A percentile compares a stretch with the other conserved stretches of the same genome.
Evolutionary conservation across 2,329 filamentous ascomycete genomes (phyloP).

Genomic region (Arthrobotrys entomopaga): DNA sequence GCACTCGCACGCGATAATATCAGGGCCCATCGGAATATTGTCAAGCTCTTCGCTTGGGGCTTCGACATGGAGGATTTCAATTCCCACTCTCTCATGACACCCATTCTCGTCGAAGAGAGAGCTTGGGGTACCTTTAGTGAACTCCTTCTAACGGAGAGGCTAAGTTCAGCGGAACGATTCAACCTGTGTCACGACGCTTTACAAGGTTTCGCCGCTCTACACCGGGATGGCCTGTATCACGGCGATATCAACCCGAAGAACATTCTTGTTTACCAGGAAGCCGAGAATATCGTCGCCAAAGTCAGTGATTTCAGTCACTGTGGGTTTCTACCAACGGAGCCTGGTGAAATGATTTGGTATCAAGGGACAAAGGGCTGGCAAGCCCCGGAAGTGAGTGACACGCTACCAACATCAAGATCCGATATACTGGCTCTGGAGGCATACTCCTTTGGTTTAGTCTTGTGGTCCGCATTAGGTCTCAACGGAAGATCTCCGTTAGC

Average conservation of each 20-base stretch:
- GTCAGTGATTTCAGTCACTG: constrained; percentile 50
- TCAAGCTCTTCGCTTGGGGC: constrained; percentile 48
- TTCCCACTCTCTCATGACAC: constrained; percentile 33
- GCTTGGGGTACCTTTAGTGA: constrained; percentile 49
- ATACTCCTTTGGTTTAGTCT: constrained; percentile 43
- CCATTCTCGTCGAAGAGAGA: constrained; percentile 43
- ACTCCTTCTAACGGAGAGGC: constrained; percentile 27
- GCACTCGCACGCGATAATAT: constrained; percentile 33
- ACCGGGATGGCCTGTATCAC: constrained; percentile 39
- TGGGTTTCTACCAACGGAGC: constrained; percentile 34
- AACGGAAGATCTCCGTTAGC: constrained; percentile 26
- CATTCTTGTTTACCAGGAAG: constrained; percentile 48
- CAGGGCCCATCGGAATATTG: constrained; percentile 38
- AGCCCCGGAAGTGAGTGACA: constrained; percentile 37
- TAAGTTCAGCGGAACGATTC: constrained; percentile 24
- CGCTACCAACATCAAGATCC: constrained; percentile 22
- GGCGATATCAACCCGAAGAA: constrained; percentile 52
- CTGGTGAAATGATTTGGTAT: constrained; percentile 43
- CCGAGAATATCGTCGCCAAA: constrained; percentile 43
- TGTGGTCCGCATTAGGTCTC: constrained; percentile 42
- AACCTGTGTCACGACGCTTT: constrained; percentile 48
- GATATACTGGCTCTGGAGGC: constrained; percentile 46
- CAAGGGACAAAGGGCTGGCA: constrained; percentile 52
- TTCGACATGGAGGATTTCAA: constrained; percentile 54
- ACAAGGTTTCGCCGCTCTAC: constrained; percentile 38